Evolutionary conservation across 2,329 filamentous ascomycete genomes (phyloP), one percentile per base, ranked within the genome.

Genomic region (Aureobasidium leucospermi): DNA sequence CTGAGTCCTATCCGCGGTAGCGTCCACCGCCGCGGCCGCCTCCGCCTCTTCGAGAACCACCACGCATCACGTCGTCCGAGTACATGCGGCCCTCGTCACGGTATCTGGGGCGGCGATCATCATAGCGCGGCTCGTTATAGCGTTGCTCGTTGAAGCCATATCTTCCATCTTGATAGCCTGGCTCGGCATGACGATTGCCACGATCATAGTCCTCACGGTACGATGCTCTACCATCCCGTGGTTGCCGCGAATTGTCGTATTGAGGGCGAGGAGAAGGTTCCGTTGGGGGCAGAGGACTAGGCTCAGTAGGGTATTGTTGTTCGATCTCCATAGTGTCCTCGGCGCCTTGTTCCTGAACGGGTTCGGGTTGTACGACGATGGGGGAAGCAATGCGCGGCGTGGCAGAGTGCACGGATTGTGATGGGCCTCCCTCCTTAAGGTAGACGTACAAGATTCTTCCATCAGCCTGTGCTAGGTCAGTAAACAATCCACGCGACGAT

Each of bases 371-470:
- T 15, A 47, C 7, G 31, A 41, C 28, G 16, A 48, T 31, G 10
- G 57, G 58, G 6, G 58, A 52, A 58, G 55, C 15, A 34, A 58
- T 36, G 39, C 39, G 32, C 15, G 62, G 57, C 11, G 32, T 39
- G 41, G 56, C 32, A 31, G 49, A 41, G 51, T 65, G 60, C 28
- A 68, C 23, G 65, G 66, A 29, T 63, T 70, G 63, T 63, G 71
- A 48, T 64, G 68, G 58, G 61, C 75, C 76, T 61, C 79, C 79
- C 3, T 81, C 74, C 70, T 89, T 89, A 71, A 84, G 76, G 70
- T 87, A 91, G 41, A 93, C 87, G 69, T 88, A 83, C 58, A 93
- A 80, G 15, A 87, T 74, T 64, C 86, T 81, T 49, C 88, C 88
- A 67, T 93, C 89, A 67, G 89, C 89, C 87, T 85, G 62, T 47